These are phyloP conservation scores for Incumbomyces lentus DNA, from an alignment of 2,329 filamentous ascomycete species.

Conservation along the genomic window DNA sequence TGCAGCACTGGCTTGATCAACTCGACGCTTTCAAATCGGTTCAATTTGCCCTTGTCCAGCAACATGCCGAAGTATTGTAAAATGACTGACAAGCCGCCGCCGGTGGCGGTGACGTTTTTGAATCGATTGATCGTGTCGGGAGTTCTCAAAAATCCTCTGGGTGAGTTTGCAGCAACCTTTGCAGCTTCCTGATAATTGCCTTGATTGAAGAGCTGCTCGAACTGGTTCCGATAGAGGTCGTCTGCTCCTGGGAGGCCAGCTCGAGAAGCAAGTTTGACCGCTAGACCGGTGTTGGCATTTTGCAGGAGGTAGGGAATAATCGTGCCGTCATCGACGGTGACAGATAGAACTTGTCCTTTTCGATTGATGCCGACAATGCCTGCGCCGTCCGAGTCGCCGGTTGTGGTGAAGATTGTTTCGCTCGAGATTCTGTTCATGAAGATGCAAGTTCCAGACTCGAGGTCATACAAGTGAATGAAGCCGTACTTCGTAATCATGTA, in stretches of 20 bases:
- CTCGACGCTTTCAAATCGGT: slow-evolving; percentile 88
- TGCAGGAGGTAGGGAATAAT: slow-evolving; percentile 92
- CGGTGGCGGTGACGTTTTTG: slow-evolving; percentile 67
- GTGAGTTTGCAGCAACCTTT: slow-evolving; percentile 93
- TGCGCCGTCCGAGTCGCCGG: slow-evolving; percentile 68
- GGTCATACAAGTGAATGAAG: slow-evolving; percentile 96
- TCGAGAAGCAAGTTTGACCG: slow-evolving; percentile 90
- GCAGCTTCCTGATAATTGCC: slow-evolving; percentile 82
- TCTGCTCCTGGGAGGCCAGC: slow-evolving; percentile 91
- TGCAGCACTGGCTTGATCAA: slow-evolving; percentile 83
- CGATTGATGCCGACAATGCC: slow-evolving; percentile 94
- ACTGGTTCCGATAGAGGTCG: slow-evolving; percentile 82
- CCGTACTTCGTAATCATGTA: slow-evolving; percentile 98
- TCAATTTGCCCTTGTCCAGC: slow-evolving; percentile 85
- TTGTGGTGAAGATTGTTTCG: slow-evolving; percentile 96
- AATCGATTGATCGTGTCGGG: slow-evolving; percentile 92
- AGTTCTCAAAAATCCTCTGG: slow-evolving; percentile 87
- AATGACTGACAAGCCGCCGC: slow-evolving; percentile 77
- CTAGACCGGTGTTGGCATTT: slow-evolving; percentile 87
- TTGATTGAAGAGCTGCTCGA: slow-evolving; percentile 71
- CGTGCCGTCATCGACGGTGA: slow-evolving; percentile 82
- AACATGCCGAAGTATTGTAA: slow-evolving; percentile 97
- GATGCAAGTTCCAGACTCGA: slow-evolving; percentile 89
- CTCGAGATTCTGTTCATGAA: slow-evolving; percentile 99
- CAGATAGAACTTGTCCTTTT: slow-evolving; percentile 91